A percentile compares a stretch with the other conserved stretches of the same genome.
Evolutionary conservation across 2,329 filamentous ascomycete genomes (phyloP).

Genomic region (Sclerotinia minor): DNA sequence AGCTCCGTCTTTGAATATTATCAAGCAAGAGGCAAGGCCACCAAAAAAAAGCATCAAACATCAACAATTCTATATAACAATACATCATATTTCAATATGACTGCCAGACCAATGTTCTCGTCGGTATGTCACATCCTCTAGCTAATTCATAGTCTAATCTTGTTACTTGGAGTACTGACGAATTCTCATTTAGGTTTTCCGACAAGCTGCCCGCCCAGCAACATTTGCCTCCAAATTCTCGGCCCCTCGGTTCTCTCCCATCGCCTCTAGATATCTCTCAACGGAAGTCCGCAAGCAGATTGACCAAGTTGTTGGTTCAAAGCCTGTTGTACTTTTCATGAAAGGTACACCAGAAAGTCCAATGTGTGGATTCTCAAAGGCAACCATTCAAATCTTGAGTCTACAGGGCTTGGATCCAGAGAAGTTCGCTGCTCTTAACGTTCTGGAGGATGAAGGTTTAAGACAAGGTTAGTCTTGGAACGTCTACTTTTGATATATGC

Average conservation of each 20-base stretch:
- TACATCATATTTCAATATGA: constrained; percentile 32
- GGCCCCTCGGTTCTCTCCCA: constrained; percentile 36
- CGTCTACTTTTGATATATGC: neutral
- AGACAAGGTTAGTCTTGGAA: constrained; percentile 62
- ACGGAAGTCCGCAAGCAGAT: constrained; percentile 79
- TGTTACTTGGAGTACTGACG: constrained; percentile 22
- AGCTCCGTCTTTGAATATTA: constrained; percentile 16
- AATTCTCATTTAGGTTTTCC: constrained; percentile 45
- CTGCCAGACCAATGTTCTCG: constrained; percentile 37
- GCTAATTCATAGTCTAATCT: too few relatives aligned
- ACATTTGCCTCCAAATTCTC: constrained; percentile 37
- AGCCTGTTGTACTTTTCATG: constrained; percentile 98
- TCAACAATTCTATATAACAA: constrained; percentile 4
- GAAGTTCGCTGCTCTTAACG: constrained; percentile 98
- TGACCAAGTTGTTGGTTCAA: constrained; percentile 82
- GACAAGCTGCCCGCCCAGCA: constrained; percentile 46
- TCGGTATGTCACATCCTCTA: constrained; percentile 32
- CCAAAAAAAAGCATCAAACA: constrained; percentile 18
- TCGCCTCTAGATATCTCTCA: constrained; percentile 66
- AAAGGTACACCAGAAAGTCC: constrained; percentile 96
- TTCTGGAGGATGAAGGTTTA: constrained; percentile 86
- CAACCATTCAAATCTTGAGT: constrained; percentile 90
- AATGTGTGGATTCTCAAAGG: constrained; percentile 94
- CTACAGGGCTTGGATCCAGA: constrained; percentile 91
- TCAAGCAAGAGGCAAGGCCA: constrained; percentile 20